Evolutionary conservation across 305 asterid species (phyloP).

Genomic region (Solanum hybrid): DNA sequence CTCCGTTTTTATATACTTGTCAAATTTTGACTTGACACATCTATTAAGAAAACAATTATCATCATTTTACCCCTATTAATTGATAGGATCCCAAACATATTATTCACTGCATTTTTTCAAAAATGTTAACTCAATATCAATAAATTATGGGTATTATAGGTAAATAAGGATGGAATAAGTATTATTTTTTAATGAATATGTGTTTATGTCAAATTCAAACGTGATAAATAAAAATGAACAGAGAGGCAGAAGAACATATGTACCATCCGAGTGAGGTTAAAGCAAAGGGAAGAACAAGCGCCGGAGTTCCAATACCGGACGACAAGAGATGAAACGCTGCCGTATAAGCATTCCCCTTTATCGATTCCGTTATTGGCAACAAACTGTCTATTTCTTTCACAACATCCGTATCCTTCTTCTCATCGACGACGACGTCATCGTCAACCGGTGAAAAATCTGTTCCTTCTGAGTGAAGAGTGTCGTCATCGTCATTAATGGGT

Average conservation of each 20-base stretch:
- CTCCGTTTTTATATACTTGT: too few relatives aligned
- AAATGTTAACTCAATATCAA: too few relatives aligned
- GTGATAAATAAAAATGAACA: neutral
- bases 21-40: too few relatives aligned
- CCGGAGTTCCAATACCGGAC: slow-evolving; percentile 52
- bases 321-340: slow-evolving; percentile 34
- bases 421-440: neutral
- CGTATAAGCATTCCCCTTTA: slow-evolving; percentile 33
- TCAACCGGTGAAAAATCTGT: neutral
- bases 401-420: neutral
- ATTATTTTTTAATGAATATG: too few relatives aligned
- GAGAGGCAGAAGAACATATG: too few relatives aligned
- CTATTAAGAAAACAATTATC: too few relatives aligned
- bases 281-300: slow-evolving; percentile 43
- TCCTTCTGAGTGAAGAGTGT: neutral
- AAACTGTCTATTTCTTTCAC: slow-evolving; percentile 27
- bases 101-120: too few relatives aligned
- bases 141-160: neutral
- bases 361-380: slow-evolving; percentile 53
- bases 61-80: too few relatives aligned
- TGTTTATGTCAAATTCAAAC: fast-evolving
- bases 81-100: too few relatives aligned
- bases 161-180: too few relatives aligned
- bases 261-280: slow-evolving; percentile 62
- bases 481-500: neutral